phyloP scores from a whole-genome alignment of 352 stramenopile genomes.

The Globisporangium ultimum region DNA sequence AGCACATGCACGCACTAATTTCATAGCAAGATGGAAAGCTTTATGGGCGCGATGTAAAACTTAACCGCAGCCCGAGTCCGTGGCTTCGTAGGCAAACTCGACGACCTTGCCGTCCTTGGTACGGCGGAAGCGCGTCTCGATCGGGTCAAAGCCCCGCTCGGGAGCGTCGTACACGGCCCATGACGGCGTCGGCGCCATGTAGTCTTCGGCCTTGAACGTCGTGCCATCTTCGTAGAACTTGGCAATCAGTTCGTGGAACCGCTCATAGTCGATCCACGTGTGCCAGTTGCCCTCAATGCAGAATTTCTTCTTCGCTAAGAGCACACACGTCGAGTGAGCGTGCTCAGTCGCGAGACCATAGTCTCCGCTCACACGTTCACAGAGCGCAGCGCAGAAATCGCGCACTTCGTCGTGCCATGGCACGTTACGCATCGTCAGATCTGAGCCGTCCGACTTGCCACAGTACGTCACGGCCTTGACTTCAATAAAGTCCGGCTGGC shows the following conservation, averaged over 20 bases:
- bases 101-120: slow-evolving; percentile 86
- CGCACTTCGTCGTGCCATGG: slow-evolving; percentile 98
- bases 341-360: slow-evolving; percentile 96
- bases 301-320: slow-evolving; percentile 92
- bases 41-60: too few relatives aligned
- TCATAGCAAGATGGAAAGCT: too few relatives aligned
- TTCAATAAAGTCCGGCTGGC: slow-evolving; percentile 92
- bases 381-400: slow-evolving; percentile 85
- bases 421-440: slow-evolving; percentile 98
- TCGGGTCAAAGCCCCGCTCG: slow-evolving; percentile 97
- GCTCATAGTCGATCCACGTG: slow-evolving; percentile 99
- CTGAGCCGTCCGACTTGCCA: slow-evolving; percentile 96
- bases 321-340: slow-evolving; percentile 94
- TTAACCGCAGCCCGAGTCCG: slow-evolving; percentile 82
- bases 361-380: slow-evolving; percentile 68
- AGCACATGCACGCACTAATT: background rate
- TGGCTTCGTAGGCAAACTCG: slow-evolving; percentile 81
- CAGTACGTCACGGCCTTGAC: slow-evolving; percentile 99
- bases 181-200: slow-evolving; percentile 91
- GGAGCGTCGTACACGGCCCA: slow-evolving; percentile 96
- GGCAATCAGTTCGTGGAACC: slow-evolving; percentile 90
- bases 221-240: slow-evolving; percentile 81
- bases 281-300: slow-evolving; percentile 91
- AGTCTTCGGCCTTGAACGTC: slow-evolving; percentile 92
- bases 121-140: slow-evolving; percentile 89